Base-by-base conservation (phyloP, 2,329 filamentous ascomycete species). In the Cercospora sojina region DNA sequence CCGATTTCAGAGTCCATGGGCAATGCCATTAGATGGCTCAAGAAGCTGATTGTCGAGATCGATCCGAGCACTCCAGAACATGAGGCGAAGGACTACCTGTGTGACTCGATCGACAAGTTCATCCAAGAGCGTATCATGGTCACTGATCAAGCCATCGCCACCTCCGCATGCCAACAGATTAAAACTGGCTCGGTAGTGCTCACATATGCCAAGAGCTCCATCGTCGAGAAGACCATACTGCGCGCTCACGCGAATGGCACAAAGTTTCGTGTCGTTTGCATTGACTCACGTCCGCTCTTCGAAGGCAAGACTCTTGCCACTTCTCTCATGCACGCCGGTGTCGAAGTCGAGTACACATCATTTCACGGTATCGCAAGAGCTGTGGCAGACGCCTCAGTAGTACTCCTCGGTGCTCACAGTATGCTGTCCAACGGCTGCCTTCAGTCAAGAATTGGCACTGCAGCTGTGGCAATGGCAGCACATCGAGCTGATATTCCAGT, bases 1-100 rank as follows among this genome's bases (percentile, higher is more conserved):
- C 93, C 95, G 35, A 91, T 99, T 80, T 96, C 92, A 71, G 95
- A 97, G 79, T 92, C 92, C 69, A 97, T 98, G 89, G 95, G 95
- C 67, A 99, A 98, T 78, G 93, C 93, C 38, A 96, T 99, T 76
- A 88, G 95, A 63, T 94, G 93, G 85, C 85, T 99, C 59, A 99
- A 99, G 83, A 87, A 97, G 57, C 88, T 92, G 74, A 94, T 99
- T 76, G 91, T 92, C 74, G 92, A 92, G 73, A 89, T 97, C 66
- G 93, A 97, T 74, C 92, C 94, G 47, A 91, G 93, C 72, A 87
- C 90, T 1, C 88, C 91, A 31, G 94, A 99, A 77, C 82, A 87
- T 20, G 88, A 91, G 57, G 93, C 93, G 27, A 97, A 97, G 81
- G 85, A 88, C 64, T 83, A 88, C 27, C 86, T 99, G 12, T 88